These are phyloP conservation scores for Emmonsiellopsis sp. DNA, from an alignment of 2,329 filamentous ascomycete species.

Conservation along the genomic window DNA sequence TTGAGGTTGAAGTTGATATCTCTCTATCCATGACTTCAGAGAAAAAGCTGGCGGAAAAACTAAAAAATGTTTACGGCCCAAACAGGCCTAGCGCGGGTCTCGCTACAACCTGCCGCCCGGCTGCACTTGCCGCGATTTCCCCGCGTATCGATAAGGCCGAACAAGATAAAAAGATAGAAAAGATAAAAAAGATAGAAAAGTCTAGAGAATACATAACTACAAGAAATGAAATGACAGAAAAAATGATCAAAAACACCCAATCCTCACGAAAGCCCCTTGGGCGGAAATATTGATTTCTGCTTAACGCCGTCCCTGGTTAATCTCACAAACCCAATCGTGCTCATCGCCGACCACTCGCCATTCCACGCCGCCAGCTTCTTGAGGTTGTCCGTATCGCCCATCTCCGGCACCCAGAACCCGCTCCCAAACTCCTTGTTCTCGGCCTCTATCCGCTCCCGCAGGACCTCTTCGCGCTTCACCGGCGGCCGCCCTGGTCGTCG, in stretches of 20 bases:
- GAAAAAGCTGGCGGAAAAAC: not conserved
- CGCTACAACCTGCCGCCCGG: not conserved
- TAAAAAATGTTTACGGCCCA: not conserved
- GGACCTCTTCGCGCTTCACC: conserved; percentile 63
- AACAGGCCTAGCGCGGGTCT: not conserved
- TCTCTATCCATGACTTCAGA: not conserved
- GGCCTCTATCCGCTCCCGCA: conserved; percentile 59
- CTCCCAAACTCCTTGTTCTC: conserved; percentile 72
- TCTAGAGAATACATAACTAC: conserved; percentile 4
- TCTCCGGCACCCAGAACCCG: conserved; percentile 73
- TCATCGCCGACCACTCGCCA: conserved; percentile 72
- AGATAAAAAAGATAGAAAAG: not conserved
- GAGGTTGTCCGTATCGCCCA: conserved; percentile 58
- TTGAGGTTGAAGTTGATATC: not conserved
- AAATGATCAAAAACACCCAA: not conserved
- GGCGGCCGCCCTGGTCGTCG: conserved; percentile 69
- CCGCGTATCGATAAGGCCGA: not conserved
- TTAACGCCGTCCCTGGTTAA: conserved; percentile 56
- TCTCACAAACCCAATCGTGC: conserved; percentile 66
- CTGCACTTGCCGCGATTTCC: no score
- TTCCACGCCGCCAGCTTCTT: conserved; percentile 64
- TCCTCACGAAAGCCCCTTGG: conserved; percentile 45
- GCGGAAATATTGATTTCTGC: conserved; percentile 69
- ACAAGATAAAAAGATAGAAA: not conserved
- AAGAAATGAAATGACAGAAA: no score